Conservation (phyloP, 2,329 filamentous ascomycete species). For the Chaetomium globosum region DNA sequence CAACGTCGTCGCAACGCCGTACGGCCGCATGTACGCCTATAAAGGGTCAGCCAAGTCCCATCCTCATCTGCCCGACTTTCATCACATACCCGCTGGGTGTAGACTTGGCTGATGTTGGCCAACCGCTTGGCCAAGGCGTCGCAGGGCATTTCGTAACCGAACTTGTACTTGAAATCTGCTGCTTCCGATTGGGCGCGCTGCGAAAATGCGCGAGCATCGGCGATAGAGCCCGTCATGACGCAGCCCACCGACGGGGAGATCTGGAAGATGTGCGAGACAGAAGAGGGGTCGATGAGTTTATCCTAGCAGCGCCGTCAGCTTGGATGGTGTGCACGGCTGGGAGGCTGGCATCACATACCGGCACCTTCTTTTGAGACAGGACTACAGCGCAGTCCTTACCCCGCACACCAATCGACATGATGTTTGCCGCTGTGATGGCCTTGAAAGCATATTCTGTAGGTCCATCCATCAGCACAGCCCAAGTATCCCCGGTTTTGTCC, state of each 20-base stretch:
- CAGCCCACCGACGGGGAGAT: slow-evolving; percentile 95
- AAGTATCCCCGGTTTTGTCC: background rate
- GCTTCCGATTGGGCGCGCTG: slow-evolving; percentile 93
- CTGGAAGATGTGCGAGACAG: slow-evolving; percentile 96
- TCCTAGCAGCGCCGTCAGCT: slow-evolving; percentile 63
- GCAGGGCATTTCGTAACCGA: slow-evolving; percentile 98
- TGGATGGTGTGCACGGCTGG: slow-evolving; percentile 29
- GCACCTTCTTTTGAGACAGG: slow-evolving; percentile 98
- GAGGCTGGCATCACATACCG: slow-evolving; percentile 63
- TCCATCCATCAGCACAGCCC: slow-evolving; percentile 33
- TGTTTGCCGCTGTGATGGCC: slow-evolving; percentile 98
- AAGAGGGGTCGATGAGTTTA: slow-evolving; percentile 97
- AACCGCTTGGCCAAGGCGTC: slow-evolving; percentile 94
- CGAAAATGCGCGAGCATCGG: slow-evolving; percentile 90
- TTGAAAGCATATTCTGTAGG: slow-evolving; percentile 98
- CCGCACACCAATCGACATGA: slow-evolving; percentile 93
- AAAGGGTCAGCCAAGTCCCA: slow-evolving; percentile 32
- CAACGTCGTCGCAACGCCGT: slow-evolving; percentile 92
- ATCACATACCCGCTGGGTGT: slow-evolving; percentile 80
- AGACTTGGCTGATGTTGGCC: slow-evolving; percentile 99
- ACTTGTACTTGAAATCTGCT: slow-evolving; percentile 98
- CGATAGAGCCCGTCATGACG: slow-evolving; percentile 98
- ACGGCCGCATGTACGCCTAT: slow-evolving; percentile 92
- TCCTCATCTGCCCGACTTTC: slow-evolving; percentile 25
- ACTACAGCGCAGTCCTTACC: slow-evolving; percentile 98